These are phyloP conservation scores for Psilocybe sp. DNA, from an alignment of 768 basidiomycete genomes.

Conservation along the genomic window DNA sequence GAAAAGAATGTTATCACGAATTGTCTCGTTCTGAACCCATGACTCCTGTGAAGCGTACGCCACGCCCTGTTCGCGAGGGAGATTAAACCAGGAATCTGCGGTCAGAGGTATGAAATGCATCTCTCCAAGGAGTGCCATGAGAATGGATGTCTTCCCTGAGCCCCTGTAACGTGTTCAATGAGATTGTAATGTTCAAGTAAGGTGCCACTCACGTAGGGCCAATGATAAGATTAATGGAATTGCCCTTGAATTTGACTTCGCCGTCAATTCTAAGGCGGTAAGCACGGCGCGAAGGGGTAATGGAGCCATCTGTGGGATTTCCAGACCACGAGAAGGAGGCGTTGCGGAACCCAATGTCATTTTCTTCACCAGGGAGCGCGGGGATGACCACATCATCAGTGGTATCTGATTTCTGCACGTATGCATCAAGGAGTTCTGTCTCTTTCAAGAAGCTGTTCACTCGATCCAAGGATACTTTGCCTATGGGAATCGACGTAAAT, in stretches of 20 bases:
- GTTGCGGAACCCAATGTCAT: constrained; percentile 37
- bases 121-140: constrained; percentile 66
- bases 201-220: constrained; percentile 39
- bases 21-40: constrained; percentile 83
- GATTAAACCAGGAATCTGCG: constrained; percentile 61
- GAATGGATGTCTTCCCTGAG: constrained; percentile 61
- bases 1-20: constrained; percentile 81
- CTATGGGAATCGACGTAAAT: constrained; percentile 18
- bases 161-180: constrained; percentile 21
- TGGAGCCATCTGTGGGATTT: constrained; percentile 25
- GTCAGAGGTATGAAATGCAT: constrained; percentile 58
- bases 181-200: neutral
- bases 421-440: constrained; percentile 47
- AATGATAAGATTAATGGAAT: constrained; percentile 51
- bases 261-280: constrained; percentile 50
- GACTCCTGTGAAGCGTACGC: constrained; percentile 84
- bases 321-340: constrained; percentile 54
- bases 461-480: constrained; percentile 64
- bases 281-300: constrained; percentile 36
- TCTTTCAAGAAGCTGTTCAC: constrained; percentile 35
- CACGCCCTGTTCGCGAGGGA: constrained; percentile 67
- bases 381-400: neutral
- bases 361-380: too few relatives aligned
- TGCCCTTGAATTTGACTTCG: constrained; percentile 50
- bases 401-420: constrained; percentile 15